phyloP scores from a whole-genome alignment of 2,329 filamentous ascomycete species.

The Pseudocercospora cruenta region DNA sequence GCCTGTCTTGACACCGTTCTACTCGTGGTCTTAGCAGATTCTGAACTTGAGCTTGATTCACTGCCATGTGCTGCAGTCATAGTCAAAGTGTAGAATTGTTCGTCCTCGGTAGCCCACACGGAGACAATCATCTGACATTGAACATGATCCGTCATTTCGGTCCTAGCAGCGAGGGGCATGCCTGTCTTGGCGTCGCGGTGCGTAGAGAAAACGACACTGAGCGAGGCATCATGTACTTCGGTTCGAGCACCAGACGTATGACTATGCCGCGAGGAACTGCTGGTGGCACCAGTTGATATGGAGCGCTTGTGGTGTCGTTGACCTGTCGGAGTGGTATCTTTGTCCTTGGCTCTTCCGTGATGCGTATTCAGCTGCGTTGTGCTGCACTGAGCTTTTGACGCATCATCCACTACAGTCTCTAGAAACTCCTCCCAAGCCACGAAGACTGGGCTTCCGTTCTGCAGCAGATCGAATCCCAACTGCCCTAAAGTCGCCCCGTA shows the following conservation, averaged over 20 bases:
- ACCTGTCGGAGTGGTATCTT: conserved; percentile 29
- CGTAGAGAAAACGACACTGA: conserved; percentile 69
- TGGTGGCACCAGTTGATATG: conserved; percentile 20
- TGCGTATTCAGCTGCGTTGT: conserved; percentile 34
- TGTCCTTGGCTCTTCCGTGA: conserved; percentile 25
- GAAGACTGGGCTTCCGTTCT: conserved; percentile 62
- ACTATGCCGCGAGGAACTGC: conserved; percentile 12
- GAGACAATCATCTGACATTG: conserved; percentile 77
- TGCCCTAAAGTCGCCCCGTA: conserved; percentile 69
- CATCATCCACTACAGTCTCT: conserved; percentile 48
- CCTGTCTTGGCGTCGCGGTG: conserved; percentile 45
- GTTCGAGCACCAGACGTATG: conserved; percentile 38
- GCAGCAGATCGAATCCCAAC: conserved; percentile 72
- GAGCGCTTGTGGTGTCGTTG: conserved; percentile 27
- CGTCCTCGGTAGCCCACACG: conserved; percentile 70
- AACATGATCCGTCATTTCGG: conserved; percentile 42
- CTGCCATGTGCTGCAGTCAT: conserved; percentile 63
- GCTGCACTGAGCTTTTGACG: conserved; percentile 33
- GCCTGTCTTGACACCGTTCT: conserved; percentile 49
- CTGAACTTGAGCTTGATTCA: conserved; percentile 22
- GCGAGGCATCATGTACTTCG: conserved; percentile 62
- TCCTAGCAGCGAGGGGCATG: conserved; percentile 41
- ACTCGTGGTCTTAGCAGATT: conserved; percentile 37
- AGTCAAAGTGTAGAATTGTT: conserved; percentile 73
- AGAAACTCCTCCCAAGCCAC: conserved; percentile 57